These are phyloP conservation scores for Metschnikowia dekortorum DNA, from an alignment of 805 yeast genomes.

Conservation along the genomic window DNA sequence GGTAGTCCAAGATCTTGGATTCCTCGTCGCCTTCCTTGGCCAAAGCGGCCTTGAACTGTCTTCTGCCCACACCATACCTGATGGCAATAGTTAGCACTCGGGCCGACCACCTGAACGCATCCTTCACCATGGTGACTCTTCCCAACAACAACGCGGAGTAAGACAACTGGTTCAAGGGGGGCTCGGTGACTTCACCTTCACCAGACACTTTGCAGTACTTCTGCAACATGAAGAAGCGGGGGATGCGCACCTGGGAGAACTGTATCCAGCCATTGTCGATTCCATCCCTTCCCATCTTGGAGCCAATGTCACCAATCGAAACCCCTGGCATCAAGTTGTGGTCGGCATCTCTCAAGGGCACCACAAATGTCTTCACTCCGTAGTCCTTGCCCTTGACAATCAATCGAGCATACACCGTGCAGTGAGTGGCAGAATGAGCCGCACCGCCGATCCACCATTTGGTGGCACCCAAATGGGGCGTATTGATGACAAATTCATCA, in stretches of 20 bases:
- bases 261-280: conserved; percentile 98
- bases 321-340: conserved; percentile 78
- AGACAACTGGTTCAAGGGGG: conserved; percentile 84
- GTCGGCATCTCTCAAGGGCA: conserved; percentile 74
- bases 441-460: conserved; percentile 99
- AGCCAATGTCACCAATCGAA: conserved; percentile 86
- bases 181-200: conserved; percentile 68
- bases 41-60: conserved; percentile 61
- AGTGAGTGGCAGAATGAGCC: conserved; percentile 88
- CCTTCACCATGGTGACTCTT: conserved; percentile 84
- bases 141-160: conserved; percentile 87
- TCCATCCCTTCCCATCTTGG: conserved; percentile 94
- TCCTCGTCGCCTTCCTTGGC: conserved; percentile 43
- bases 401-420: conserved; percentile 79
- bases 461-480: conserved; percentile 90
- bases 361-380: conserved; percentile 90
- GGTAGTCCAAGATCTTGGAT: conserved; percentile 76
- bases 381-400: conserved; percentile 79
- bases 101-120: conserved; percentile 76
- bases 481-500: conserved; percentile 70
- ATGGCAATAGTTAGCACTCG: conserved; percentile 79
- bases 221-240: conserved; percentile 76
- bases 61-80: conserved; percentile 84
- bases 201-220: conserved; percentile 67
- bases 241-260: conserved; percentile 77